Base-by-base conservation (phyloP, 306 rosid genomes). In the Cajanus cajan region DNA sequence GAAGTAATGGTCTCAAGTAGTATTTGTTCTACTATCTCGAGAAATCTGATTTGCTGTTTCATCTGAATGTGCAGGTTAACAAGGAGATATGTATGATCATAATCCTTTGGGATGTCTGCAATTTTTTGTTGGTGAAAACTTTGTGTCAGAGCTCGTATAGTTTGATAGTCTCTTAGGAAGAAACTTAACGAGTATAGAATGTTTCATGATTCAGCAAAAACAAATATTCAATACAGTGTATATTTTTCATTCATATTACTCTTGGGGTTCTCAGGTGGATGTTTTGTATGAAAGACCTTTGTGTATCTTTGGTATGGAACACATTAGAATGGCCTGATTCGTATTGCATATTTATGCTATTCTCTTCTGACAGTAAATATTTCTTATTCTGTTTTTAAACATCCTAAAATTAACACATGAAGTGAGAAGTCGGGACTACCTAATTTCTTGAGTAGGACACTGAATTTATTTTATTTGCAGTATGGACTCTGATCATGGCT, bases 41-140 rank as follows among this genome's bases (percentile, higher is more conserved):
- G 22, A 43, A 63, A 36, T 65, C 79, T 80, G 43, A 80, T 71
- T 64, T 1, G 39, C 24, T 52, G 72, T 82, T 74, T 66, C 21
- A 21, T 71, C 54, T 37, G 45, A 41, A 83, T 71, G 55, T 74
- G 78, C 82, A 82, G 90, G 87, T 82, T 31, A 70, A 39, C 57
- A 15, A 69, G 75, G 70, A 77, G 73, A 75, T 79, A 25, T 36
- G 48, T 66, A 48, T 71, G 79, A 65, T 72, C 78, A 57, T 34
- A 78, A 45, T 76, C 59, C 55, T 57, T 34, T 48, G 68, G 41
- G 59, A 80, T 63, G 70, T 71, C 16, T 54, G 77, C 57, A 58
- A 67, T 24, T 77, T 74, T 71, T 58, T 33, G 44, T 37, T 13
- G 48, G 73, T 41, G 71, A 43, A 37, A 71, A 19, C 58, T 44